Conservation (phyloP, 768 basidiomycete species). For the Tylopilus vinaceipallidus region DNA sequence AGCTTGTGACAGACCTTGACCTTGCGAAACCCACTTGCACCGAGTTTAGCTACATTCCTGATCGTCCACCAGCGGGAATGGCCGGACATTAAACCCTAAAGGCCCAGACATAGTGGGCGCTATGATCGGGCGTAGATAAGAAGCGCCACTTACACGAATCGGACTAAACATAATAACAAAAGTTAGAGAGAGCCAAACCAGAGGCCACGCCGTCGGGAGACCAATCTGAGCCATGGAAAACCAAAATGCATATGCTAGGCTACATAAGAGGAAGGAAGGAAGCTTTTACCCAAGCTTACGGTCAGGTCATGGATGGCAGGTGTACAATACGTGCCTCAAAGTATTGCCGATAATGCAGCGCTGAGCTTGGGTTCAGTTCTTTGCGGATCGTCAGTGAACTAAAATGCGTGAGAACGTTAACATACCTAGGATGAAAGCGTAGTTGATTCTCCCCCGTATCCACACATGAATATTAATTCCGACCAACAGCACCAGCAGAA, state of each 20-base stretch:
- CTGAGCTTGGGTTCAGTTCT: constrained; percentile 71
- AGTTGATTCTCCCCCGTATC: constrained; percentile 79
- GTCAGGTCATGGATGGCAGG: not conserved
- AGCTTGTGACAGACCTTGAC: constrained; percentile 67
- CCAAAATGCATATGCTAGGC: constrained; percentile 79
- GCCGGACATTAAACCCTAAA: constrained; percentile 41
- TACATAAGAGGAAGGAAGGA: constrained; percentile 68
- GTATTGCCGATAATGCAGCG: constrained; percentile 78
- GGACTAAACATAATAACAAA: constrained; percentile 69
- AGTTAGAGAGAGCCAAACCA: constrained; percentile 75
- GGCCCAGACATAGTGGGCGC: not conserved
- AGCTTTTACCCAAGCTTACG: constrained; percentile 42
- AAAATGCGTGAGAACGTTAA: not conserved
- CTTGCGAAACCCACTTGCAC: constrained; percentile 64
- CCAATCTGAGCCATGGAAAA: constrained; percentile 73
- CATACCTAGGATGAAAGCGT: constrained; percentile 83
- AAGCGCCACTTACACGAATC: constrained; percentile 52
- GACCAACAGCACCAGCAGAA: constrained; percentile 72
- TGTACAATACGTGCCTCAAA: constrained; percentile 47
- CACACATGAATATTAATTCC: constrained; percentile 81
- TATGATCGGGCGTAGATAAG: too few species aligned
- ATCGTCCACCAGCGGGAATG: constrained; percentile 73
- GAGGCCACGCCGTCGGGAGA: constrained; percentile 70
- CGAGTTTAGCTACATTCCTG: constrained; percentile 55
- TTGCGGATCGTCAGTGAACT: not conserved